These are phyloP conservation scores for Metarhizium rileyi DNA, from an alignment of 2,329 filamentous ascomycete species.

Conservation along the genomic window DNA sequence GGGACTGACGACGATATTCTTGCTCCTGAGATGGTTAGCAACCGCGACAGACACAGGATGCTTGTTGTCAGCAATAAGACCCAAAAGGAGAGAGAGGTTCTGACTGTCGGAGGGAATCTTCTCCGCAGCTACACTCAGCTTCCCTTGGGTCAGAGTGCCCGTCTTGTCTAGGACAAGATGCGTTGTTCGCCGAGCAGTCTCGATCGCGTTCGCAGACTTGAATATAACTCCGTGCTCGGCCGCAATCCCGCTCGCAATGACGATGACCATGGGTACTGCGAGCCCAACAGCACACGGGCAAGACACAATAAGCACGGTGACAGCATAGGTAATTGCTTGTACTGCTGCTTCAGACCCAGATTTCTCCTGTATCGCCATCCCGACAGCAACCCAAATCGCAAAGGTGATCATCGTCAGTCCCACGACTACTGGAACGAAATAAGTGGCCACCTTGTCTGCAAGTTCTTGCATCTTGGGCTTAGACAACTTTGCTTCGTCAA, in stretches of 20 bases:
- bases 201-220: conserved; percentile 55
- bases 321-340: conserved; percentile 59
- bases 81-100: conserved; percentile 16
- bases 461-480: conserved; percentile 61
- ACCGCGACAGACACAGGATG: conserved; percentile 44
- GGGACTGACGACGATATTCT: conserved; percentile 4
- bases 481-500: conserved; percentile 58
- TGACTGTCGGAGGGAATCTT: conserved; percentile 4
- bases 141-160: conserved; percentile 59
- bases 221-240: conserved; percentile 59
- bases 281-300: conserved; percentile 70
- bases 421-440: conserved; percentile 60
- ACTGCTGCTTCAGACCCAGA: conserved; percentile 40
- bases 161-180: conserved; percentile 77
- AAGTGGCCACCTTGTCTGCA: conserved; percentile 56
- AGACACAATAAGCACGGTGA: conserved; percentile 64
- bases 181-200: conserved; percentile 48
- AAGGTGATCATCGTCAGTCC: conserved; percentile 50
- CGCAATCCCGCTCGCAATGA: conserved; percentile 58
- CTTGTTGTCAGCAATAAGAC: conserved; percentile 29
- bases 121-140: conserved; percentile 30
- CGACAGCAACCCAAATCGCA: conserved; percentile 55
- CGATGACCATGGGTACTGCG: conserved; percentile 69
- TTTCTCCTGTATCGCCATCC: conserved; percentile 28
- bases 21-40: conserved; percentile 24